Evolutionary conservation across 345 rosid genomes (phyloP), one percentile per base, ranked within the genome.

Genomic region (Crucihimalaya himalaica): DNA sequence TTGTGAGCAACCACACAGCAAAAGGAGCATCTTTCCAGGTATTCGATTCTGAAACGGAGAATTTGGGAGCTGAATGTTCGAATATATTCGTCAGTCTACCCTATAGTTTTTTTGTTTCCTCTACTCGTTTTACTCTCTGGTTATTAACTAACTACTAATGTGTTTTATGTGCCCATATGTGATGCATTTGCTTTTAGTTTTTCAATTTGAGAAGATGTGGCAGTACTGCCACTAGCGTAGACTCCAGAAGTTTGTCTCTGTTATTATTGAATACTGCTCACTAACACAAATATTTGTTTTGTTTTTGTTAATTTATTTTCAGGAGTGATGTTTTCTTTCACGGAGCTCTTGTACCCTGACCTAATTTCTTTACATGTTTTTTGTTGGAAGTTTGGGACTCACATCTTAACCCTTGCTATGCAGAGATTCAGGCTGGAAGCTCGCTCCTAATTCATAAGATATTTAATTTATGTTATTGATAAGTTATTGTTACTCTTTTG

Each of bases 381-480:
- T 88, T 92, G 88, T 93, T 93, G 94, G 96, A 87, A 92, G 99
- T 95, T 88, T 92, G 93, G 94, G 96, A 92, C 96, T 96, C 98
- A 90, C 98, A 74, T 86, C 90, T 88, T 96, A 89, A 96, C 93
- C 96, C 79, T 89, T 96, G 95, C 83, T 92, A 84, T 92, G 99
- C 99, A 96, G 98, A 90, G 87, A 84, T 64, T 76, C 79, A 77
- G 76, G 82, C 81, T 74, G 57, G 78, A 70, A 75, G n/a, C n/a
- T n/a, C n/a, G n/a, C 68, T 83, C 85, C 76, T 83, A 53, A 66
- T 71, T 79, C 7, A 31, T 72, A 50, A 29, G 52, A 77, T 40
- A 19, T 71, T 74, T 76, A n/a, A 67, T 74, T 42, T 9, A 55
- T 81, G 65, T 78, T 81, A 63, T 67, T 76, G 76, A 78, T 65